phyloP scores from a whole-genome alignment of 140 eudicot genomes.

The Anethum foeniculum region DNA sequence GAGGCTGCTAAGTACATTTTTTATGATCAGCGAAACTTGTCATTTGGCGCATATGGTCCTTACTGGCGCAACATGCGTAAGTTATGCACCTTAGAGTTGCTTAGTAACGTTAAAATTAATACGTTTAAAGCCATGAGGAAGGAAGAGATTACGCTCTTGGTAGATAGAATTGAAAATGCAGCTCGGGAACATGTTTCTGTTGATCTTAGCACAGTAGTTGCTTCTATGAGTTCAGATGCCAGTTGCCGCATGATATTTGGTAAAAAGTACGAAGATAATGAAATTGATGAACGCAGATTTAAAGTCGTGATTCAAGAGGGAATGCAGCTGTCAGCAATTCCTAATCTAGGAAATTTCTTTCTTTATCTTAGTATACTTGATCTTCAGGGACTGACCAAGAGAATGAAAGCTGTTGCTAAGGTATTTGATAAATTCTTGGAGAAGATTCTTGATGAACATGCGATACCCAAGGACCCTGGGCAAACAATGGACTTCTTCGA shows the following conservation, averaged over 20 bases:
- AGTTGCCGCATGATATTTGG: conserved; percentile 29
- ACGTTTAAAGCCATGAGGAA: not conserved
- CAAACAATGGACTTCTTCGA: conserved; percentile 24
- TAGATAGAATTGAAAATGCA: not conserved
- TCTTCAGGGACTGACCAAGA: conserved; percentile 27
- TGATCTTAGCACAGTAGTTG: not conserved
- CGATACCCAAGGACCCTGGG: not conserved
- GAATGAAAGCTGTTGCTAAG: conserved; percentile 24
- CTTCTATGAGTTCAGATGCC: not conserved
- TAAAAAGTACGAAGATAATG: conserved; percentile 29
- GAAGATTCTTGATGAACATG: conserved; percentile 37
- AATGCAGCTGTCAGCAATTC: conserved; percentile 12
- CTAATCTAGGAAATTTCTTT: conserved; percentile 25
- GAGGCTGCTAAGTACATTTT: conserved; percentile 16
- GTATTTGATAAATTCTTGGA: conserved; percentile 30
- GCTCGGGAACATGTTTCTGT: not conserved
- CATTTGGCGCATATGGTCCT: conserved; percentile 17
- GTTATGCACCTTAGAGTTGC: conserved; percentile 9
- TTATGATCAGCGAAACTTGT: conserved; percentile 17
- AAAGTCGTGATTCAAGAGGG: conserved; percentile 21
- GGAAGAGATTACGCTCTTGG: not conserved
- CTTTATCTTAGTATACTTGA: conserved; percentile 22
- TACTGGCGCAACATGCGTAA: conserved; percentile 28
- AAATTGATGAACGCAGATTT: conserved; percentile 25
- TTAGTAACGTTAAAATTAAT: not conserved